Evolutionary conservation across 768 basidiomycete species (phyloP).

Genomic region (Tricholoma terreum): DNA sequence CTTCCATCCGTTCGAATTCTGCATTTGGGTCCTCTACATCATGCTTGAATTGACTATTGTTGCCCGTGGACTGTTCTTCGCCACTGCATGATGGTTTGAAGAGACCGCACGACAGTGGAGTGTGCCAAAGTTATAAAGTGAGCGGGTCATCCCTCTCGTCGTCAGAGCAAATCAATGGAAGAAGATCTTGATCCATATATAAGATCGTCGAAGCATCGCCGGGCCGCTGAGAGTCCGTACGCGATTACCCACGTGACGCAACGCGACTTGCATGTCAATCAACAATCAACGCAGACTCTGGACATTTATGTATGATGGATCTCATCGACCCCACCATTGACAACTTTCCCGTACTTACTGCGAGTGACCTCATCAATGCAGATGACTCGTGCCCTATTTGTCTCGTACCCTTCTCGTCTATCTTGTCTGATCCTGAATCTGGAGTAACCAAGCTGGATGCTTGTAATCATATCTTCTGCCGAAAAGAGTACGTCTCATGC

Average conservation of each 20-base stretch:
- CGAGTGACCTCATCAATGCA: conserved; percentile 34
- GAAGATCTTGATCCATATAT: too few relatives aligned
- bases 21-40: conserved; percentile 20
- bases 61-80: conserved; percentile 15
- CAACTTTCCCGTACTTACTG: conserved; percentile 40
- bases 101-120: too few relatives aligned
- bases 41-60: conserved; percentile 1
- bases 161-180: too few relatives aligned
- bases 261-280: neutral
- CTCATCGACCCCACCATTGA: conserved; percentile 38
- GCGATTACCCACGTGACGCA: neutral
- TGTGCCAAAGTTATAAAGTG: too few relatives aligned
- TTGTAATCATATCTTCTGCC: conserved; percentile 70
- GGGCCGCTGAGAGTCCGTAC: too few relatives aligned
- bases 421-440: conserved; percentile 34
- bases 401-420: conserved; percentile 46
- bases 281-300: conserved; percentile 7
- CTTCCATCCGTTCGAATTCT: conserved; percentile 26
- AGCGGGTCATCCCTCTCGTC: too few relatives aligned
- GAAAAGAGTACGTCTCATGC: conserved; percentile 46
- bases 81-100: neutral
- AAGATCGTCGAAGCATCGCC: too few relatives aligned
- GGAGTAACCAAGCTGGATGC: conserved; percentile 56
- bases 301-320: conserved; percentile 3
- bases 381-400: conserved; percentile 69